These are phyloP conservation scores for Paramecium primaurelia DNA, from an alignment of 73 alveolate genomes.

Conservation along the genomic window DNA sequence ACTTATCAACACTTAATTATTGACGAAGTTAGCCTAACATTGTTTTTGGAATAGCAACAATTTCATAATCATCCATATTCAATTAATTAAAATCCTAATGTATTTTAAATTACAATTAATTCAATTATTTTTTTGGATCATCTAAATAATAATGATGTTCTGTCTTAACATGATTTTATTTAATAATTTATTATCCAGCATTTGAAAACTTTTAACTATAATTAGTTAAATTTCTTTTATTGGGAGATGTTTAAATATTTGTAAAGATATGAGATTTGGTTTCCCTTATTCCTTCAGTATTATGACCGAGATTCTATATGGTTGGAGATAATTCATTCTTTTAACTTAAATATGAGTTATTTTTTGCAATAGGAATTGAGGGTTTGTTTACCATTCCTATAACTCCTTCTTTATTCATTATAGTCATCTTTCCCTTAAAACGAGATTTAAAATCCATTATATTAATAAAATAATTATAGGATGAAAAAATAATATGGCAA, in stretches of 20 bases:
- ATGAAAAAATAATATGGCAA: not conserved
- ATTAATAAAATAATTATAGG: not conserved
- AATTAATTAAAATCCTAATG: not conserved
- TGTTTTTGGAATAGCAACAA: slow-evolving; percentile 8
- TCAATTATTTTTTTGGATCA: not conserved
- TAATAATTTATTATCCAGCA: not conserved
- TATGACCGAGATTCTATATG: not conserved
- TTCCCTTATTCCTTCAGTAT: not conserved
- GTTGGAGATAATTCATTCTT: not conserved
- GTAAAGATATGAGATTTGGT: not conserved
- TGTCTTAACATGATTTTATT: not conserved
- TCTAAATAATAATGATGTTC: not conserved
- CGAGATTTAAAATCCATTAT: slow-evolving; percentile 31
- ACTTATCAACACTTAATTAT: not conserved
- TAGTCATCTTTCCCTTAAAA: slow-evolving; percentile 22
- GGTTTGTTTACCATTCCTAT: slow-evolving; percentile 27
- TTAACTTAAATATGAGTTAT: not conserved
- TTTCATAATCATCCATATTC: slow-evolving; percentile 20
- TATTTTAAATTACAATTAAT: not conserved
- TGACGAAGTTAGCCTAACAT: not conserved
- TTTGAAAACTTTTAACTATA: not conserved
- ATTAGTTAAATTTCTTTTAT: not conserved
- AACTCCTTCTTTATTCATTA: slow-evolving; percentile 35
- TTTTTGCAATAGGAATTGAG: not conserved
- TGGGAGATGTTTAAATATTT: not conserved